Evolutionary conservation across 2,329 filamentous ascomycete genomes (phyloP).

Genomic region (Diplodia seriata): DNA sequence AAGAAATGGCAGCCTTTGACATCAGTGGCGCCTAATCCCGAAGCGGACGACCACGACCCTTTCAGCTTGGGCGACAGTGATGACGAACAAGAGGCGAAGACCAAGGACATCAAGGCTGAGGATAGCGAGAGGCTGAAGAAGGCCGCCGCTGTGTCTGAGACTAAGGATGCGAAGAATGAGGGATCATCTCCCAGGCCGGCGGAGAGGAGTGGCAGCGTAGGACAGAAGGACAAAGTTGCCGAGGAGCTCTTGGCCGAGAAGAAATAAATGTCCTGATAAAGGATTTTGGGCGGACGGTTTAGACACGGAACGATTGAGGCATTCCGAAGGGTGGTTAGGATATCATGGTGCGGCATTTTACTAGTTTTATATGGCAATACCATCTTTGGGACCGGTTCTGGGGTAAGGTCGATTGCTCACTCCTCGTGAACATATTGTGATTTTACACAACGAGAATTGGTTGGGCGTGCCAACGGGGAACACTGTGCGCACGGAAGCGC

Average conservation of each 20-base stretch:
- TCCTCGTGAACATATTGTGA: neutral
- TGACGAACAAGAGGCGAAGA: conserved; percentile 82
- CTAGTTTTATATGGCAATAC: conserved; percentile 20
- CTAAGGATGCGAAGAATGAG: conserved; percentile 33
- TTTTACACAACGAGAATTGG: neutral
- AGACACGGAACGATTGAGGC: neutral
- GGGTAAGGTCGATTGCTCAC: neutral
- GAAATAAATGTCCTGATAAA: conserved; percentile 1
- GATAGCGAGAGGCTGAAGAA: conserved; percentile 60
- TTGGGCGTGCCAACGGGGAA: neutral
- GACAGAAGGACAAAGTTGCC: conserved; percentile 54
- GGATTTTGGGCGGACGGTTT: neutral
- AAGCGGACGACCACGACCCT: conserved; percentile 84
- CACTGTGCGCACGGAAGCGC: neutral
- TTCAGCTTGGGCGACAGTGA: conserved; percentile 97
- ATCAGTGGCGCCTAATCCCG: conserved; percentile 80
- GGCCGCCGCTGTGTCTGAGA: conserved; percentile 59
- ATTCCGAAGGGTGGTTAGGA: conserved; percentile 1
- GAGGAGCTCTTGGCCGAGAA: conserved; percentile 50
- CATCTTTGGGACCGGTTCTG: conserved; percentile 9
- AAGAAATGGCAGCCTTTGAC: conserved; percentile 99
- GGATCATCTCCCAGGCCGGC: conserved; percentile 41
- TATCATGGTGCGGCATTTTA: conserved; percentile 18
- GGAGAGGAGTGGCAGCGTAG: conserved; percentile 51
- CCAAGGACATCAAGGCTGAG: conserved; percentile 65